Conservation (phyloP, 2,329 filamentous ascomycete genomes). For the Sporothrix phasma region DNA sequence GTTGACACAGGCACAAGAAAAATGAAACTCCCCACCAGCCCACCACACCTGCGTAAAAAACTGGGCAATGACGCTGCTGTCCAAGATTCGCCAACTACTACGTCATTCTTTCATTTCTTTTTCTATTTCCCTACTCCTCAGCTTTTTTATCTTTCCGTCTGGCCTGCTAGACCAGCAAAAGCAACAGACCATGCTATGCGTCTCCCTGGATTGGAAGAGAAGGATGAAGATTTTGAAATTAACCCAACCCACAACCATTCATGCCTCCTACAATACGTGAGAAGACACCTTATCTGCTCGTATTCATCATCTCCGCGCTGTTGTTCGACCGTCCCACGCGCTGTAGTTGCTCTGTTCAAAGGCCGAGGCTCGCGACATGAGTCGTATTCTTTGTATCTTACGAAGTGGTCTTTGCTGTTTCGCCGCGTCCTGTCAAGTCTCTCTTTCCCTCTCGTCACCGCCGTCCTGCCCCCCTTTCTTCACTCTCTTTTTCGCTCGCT, state of each 20-base stretch:
- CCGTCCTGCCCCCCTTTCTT: background rate
- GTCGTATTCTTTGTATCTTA: too few species aligned
- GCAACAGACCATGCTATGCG: background rate
- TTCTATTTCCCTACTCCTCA: background rate
- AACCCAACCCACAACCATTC: background rate
- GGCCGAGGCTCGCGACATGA: background rate
- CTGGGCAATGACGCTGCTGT: conserved; percentile 6
- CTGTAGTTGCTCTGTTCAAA: background rate
- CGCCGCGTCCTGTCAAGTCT: background rate
- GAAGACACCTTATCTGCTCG: background rate
- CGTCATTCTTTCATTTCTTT: conserved; percentile 4
- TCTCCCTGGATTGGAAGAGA: too few species aligned
- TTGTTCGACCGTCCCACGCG: background rate
- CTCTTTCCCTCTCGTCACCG: background rate
- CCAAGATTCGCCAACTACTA: conserved; percentile 4
- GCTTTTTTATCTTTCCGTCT: background rate
- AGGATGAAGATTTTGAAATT: background rate
- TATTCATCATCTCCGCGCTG: background rate
- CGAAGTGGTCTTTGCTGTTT: too few species aligned
- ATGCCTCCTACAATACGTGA: background rate
- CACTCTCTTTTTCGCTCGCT: background rate
- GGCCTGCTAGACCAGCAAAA: background rate
- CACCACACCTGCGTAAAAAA: background rate
- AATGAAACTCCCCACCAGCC: background rate
- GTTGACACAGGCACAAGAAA: background rate